Evolutionary conservation across 2,329 filamentous ascomycete genomes (phyloP).

Genomic region (Alternaria triticimaculans): DNA sequence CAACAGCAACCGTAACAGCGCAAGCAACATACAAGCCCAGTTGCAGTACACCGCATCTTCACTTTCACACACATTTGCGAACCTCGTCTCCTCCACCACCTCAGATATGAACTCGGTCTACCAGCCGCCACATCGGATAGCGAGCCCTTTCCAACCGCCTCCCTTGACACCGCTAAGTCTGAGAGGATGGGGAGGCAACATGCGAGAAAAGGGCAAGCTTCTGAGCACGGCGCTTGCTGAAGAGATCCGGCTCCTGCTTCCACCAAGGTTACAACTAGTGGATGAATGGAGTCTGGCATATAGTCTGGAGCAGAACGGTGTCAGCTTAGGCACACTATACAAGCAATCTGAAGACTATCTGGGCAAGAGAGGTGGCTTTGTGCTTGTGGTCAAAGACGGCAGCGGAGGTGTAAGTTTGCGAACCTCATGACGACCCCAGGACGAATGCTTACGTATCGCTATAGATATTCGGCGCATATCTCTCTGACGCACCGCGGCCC

Average conservation of each 20-base stretch:
- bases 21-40: slow-evolving; percentile 25
- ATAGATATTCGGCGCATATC: slow-evolving; percentile 85
- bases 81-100: slow-evolving; percentile 42
- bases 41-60: slow-evolving; percentile 29
- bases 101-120: slow-evolving; percentile 65
- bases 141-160: slow-evolving; percentile 84
- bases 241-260: slow-evolving; percentile 89
- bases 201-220: slow-evolving; percentile 66
- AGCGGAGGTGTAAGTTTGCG: slow-evolving; percentile 69
- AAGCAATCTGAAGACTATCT: slow-evolving; percentile 74
- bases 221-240: slow-evolving; percentile 79
- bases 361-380: slow-evolving; percentile 79
- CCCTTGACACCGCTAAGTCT: slow-evolving; percentile 83
- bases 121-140: slow-evolving; percentile 66
- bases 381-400: slow-evolving; percentile 83
- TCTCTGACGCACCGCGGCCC: slow-evolving; percentile 86
- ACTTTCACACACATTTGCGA: slow-evolving; percentile 42
- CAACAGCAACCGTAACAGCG: slow-evolving; percentile 14
- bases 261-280: slow-evolving; percentile 82
- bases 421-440: background rate
- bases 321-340: slow-evolving; percentile 86
- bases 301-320: slow-evolving; percentile 89
- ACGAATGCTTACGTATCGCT: slow-evolving; percentile 9
- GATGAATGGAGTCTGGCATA: slow-evolving; percentile 89
- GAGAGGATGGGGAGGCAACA: slow-evolving; percentile 68